Evolutionary conservation across 345 rosid genomes (phyloP), one percentile per base, ranked within the genome.

Genomic region (Salix udensis): DNA sequence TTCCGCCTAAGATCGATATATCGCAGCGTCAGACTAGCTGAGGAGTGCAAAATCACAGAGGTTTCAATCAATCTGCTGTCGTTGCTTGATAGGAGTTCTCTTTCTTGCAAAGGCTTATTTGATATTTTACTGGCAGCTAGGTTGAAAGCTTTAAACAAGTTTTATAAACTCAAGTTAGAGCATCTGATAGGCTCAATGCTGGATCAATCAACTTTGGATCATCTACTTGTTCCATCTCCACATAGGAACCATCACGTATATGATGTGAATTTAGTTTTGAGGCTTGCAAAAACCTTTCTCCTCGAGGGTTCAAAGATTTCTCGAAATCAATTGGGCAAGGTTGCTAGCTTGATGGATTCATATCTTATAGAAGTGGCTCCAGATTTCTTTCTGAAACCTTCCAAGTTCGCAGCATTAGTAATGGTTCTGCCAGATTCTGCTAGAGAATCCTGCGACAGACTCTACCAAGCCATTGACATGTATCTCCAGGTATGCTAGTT

Each of bases 321-420:
- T 3, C 69, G 68, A 0, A 28, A 26, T 72, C 77, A 70, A 70
- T 68, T 76, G 72, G 83, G 78, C 65, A 86, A 84, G 71, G 88
- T 90, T 24, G 82, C 76, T 12, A 58, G 67, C 26, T 74, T 90
- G 80, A 60, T 87, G 30, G 94, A 87, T 58, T 84, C 86, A 4
- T 90, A 85, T 75, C 67, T 86, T 14, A 34, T 48, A 39, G 94
- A 90, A 80, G 90, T 86, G 34, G 89, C 92, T 3, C 82, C 89
- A 1, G 94, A 90, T 67, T 21, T 48, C 30, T 60, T 65, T 28
- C 74, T 90, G 46, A 80, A 68, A n/a, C 82, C 87, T 36, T 46
- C 74, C 26, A 83, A 73, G 74, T 90, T 88, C 44, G 73, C 79
- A 53, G 86, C 82, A 36, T 73, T 88, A 42, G 62, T 83, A 67